These are phyloP conservation scores for Peniophora sp. DNA, from an alignment of 1,284 basidiomycete genomes.

Conservation along the genomic window DNA sequence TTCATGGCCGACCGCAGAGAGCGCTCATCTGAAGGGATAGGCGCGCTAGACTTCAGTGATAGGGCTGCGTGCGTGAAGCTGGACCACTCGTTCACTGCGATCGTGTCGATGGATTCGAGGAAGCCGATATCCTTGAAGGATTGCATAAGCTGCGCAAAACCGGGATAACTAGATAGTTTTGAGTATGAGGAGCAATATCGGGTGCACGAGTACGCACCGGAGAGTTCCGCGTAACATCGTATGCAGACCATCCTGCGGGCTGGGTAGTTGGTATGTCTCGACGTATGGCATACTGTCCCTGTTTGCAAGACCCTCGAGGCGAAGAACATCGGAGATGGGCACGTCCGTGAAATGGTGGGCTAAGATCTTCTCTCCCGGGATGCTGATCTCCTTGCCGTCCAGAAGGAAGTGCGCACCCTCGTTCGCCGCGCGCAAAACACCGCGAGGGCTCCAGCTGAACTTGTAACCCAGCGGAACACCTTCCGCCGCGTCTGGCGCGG, in stretches of 20 bases:
- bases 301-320: constrained; percentile 86
- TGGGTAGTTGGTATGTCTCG: constrained; percentile 60
- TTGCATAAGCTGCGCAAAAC: constrained; percentile 74
- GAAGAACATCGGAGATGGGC: constrained; percentile 60
- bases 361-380: constrained; percentile 52
- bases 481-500: constrained; percentile 61
- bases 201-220: constrained; percentile 38
- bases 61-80: constrained; percentile 32
- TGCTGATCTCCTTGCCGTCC: constrained; percentile 42
- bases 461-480: constrained; percentile 81
- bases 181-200: not conserved
- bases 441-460: constrained; percentile 92
- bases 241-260: constrained; percentile 30
- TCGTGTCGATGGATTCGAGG: constrained; percentile 36
- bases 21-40: constrained; percentile 22
- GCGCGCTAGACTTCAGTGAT: constrained; percentile 18
- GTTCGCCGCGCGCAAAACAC: constrained; percentile 77
- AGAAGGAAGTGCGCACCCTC: constrained; percentile 75
- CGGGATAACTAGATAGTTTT: constrained; percentile 60
- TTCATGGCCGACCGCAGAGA: constrained; percentile 31
- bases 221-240: constrained; percentile 85
- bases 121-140: constrained; percentile 73
- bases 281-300: constrained; percentile 79
- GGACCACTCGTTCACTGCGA: constrained; percentile 38
- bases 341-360: constrained; percentile 55